Conservation (phyloP, 108 stramenopile genomes). For the Bacterosira constricta region DNA sequence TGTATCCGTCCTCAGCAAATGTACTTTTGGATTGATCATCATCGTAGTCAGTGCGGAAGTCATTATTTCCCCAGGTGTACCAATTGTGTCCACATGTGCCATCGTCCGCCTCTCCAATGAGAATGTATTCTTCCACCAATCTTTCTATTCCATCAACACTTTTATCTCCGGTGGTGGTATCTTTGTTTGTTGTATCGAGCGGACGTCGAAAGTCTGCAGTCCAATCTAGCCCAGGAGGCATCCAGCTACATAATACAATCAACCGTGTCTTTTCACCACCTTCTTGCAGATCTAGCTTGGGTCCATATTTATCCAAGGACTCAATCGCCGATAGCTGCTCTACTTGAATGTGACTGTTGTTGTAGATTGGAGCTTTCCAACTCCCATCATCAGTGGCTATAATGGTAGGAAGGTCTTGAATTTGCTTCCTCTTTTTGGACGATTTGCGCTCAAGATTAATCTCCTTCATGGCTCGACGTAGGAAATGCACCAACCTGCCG, state of each 20-base stretch:
- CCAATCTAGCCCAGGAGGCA: constrained; percentile 86
- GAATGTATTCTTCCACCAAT: constrained; percentile 76
- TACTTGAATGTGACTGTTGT: constrained; percentile 36
- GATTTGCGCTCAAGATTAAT: constrained; percentile 8
- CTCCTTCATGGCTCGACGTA: constrained; percentile 55
- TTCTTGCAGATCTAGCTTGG: neutral
- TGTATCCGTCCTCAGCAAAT: constrained; percentile 70
- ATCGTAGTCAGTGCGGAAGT: constrained; percentile 14
- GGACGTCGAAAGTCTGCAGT: constrained; percentile 60
- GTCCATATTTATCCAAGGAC: constrained; percentile 66
- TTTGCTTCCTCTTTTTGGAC: neutral
- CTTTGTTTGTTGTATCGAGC: neutral
- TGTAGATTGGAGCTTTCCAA: constrained; percentile 62
- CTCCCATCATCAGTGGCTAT: constrained; percentile 83
- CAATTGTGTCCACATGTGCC: constrained; percentile 84
- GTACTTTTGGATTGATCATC: constrained; percentile 19
- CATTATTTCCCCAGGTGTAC: constrained; percentile 80
- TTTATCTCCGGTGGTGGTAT: neutral
- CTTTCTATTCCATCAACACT: constrained; percentile 4
- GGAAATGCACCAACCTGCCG: constrained; percentile 68
- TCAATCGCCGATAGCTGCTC: constrained; percentile 56
- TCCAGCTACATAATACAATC: constrained; percentile 85
- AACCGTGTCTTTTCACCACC: constrained; percentile 30
- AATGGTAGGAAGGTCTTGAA: constrained; percentile 41
- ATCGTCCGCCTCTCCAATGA: constrained; percentile 85